Percentiles rank a stretch among this genome's conserved stretches.
Evolutionary conservation across 345 rosid genomes (phyloP).

Genomic region (Eucalyptus rudis): DNA sequence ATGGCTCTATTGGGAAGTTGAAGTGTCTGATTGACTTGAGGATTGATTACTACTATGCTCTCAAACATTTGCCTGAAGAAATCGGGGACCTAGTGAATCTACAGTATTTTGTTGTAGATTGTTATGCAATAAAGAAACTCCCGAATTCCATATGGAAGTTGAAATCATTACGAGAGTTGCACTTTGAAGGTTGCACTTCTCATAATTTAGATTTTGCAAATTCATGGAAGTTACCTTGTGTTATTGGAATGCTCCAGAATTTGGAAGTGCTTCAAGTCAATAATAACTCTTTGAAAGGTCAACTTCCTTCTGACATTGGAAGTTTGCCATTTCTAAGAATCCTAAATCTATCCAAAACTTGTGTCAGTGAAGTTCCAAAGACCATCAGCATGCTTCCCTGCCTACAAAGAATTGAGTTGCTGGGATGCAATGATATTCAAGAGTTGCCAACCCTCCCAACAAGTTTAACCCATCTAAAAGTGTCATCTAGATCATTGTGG

Average conservation of each 20-base stretch:
- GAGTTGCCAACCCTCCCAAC: not conserved
- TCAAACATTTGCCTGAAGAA: not conserved
- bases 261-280: not conserved
- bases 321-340: not conserved
- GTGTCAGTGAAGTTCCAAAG: fast-evolving
- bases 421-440: fast-evolving
- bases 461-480: not conserved
- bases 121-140: fast-evolving
- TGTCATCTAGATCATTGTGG: fast-evolving
- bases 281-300: fast-evolving
- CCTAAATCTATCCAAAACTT: fast-evolving
- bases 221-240: not conserved
- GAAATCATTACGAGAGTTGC: not conserved
- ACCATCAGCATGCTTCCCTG: fast-evolving
- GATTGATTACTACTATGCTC: fast-evolving
- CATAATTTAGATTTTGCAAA: fast-evolving
- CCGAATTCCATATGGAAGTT: not conserved
- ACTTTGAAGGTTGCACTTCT: fast-evolving
- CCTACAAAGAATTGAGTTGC: not conserved
- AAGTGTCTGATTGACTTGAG: fast-evolving
- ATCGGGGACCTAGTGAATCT: not conserved
- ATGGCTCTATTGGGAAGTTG: not conserved
- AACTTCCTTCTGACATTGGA: fast-evolving
- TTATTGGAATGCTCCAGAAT: not conserved
- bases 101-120: fast-evolving